Base-by-base conservation (phyloP, 2,329 filamentous ascomycete genomes). In the Microsporum audouinii region DNA sequence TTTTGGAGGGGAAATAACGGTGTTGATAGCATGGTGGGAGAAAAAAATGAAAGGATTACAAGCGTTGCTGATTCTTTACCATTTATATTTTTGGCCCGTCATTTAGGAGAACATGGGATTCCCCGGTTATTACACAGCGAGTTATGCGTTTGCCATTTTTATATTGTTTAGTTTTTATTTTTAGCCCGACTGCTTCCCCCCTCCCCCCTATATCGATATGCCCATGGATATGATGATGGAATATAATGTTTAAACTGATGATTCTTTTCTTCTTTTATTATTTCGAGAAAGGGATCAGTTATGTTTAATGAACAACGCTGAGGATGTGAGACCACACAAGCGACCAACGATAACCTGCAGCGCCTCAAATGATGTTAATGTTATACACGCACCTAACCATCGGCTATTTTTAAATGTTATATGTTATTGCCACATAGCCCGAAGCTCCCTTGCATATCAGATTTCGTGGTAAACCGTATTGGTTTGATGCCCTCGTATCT, bases 231-330 rank as follows among this genome's bases (percentile, higher is more conserved):
- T 27, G 51, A 55, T 55, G 51, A 55, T 34, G 51, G 51, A 55
- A 36, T 12, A 55, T 55, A 55, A 55, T 55, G 51, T 55, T 55
- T 55, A 55, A 55, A 34, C 33, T 36, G 33, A 36, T 23, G 51
- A 27, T 31, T 23, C 12, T 55, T 34, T 55, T n/a, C 29, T 55
- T 34, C 36, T 3, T 34, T 29, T 55, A 14, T 36, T 31, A 8
- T 51, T 29, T 29, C 8, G 23, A 23, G 23, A 31, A 14, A 29
- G 3, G 27, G 8, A 12, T 12, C 45, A 12, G 23, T 51, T 29
- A 31, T 51, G 27, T 31, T 31, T 33, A 5, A 33, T 51, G 27
- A 29, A 51, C 27, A 51, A 29, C 27, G 27, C 45, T 51, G 39
- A 51, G 2, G 38, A 33, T 12, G 23, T 27, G 45, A 29, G 23